Evolutionary conservation across 352 stramenopile species (phyloP).

Genomic region (Globisporangium sylvaticum): DNA sequence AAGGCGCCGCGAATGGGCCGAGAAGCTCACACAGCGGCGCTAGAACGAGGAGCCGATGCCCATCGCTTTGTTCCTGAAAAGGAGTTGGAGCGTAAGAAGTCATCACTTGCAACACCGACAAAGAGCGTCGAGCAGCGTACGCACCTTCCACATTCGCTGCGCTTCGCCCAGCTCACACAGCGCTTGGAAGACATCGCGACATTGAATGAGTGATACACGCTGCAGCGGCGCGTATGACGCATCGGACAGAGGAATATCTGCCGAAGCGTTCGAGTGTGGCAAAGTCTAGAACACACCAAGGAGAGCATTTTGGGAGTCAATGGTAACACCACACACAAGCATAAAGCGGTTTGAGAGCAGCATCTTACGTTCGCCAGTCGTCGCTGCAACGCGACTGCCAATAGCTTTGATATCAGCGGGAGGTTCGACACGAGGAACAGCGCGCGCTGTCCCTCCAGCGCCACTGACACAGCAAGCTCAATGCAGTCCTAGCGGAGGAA

Average conservation of each 20-base stretch:
- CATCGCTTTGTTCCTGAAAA: constrained; percentile 7
- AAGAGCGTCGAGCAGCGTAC: not conserved
- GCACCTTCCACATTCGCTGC: constrained; percentile 26
- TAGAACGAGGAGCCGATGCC: constrained; percentile 11
- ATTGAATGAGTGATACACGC: constrained; percentile 30
- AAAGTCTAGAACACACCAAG: constrained; percentile 15
- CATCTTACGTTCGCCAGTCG: constrained; percentile 11
- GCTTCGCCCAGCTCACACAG: constrained; percentile 29
- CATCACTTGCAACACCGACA: constrained; percentile 7
- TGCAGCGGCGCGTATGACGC: constrained; percentile 22
- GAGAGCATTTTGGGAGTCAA: not conserved
- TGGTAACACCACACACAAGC: constrained; percentile 2
- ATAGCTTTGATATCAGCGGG: constrained; percentile 10
- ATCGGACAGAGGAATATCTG: constrained; percentile 8
- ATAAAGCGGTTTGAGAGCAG: constrained; percentile 9
- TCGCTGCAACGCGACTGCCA: constrained; percentile 9
- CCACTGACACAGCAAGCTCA: constrained; percentile 17
- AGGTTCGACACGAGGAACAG: constrained; percentile 18
- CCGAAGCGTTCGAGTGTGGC: constrained; percentile 11
- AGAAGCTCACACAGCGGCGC: constrained; percentile 19
- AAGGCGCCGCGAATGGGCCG: constrained; percentile 7
- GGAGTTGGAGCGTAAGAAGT: constrained; percentile 12
- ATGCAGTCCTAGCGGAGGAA: constrained; percentile 4
- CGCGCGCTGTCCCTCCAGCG: constrained; percentile 10
- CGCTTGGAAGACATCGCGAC: constrained; percentile 32